Percentiles rank a stretch among this genome's conserved stretches.
phyloP scores from a whole-genome alignment of 108 stramenopile genomes.

The Conticribra guillardii region DNA sequence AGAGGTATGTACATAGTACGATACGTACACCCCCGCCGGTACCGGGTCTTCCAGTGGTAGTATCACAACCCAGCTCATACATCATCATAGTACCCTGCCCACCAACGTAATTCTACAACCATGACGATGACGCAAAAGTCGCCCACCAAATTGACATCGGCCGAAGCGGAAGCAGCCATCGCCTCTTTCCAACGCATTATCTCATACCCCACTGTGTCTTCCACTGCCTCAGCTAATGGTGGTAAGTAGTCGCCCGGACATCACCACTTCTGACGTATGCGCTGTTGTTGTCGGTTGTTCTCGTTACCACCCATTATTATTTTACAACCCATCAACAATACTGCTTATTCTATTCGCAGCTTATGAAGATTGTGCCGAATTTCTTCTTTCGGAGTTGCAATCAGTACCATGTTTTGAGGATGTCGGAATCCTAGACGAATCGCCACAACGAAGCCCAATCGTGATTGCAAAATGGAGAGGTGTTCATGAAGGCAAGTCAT shows the following conservation, averaged over 20 bases:
- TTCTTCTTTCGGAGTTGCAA: conserved; percentile 56
- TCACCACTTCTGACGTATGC: too few species aligned
- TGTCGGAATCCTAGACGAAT: conserved; percentile 52
- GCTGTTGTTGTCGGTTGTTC: too few species aligned
- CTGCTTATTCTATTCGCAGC: conserved; percentile 17
- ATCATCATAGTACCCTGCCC: too few species aligned
- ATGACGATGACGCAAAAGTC: too few species aligned
- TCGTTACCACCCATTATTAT: too few species aligned
- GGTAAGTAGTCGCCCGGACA: conserved; percentile 2
- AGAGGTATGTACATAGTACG: too few species aligned
- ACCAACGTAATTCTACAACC: too few species aligned
- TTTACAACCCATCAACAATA: background rate
- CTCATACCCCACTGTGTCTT: conserved; percentile 77
- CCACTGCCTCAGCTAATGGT: conserved; percentile 72
- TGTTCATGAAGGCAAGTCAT: conserved; percentile 50
- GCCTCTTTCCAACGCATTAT: conserved; percentile 69
- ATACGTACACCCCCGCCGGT: too few species aligned
- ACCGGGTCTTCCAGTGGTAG: too few species aligned
- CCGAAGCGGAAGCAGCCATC: conserved; percentile 59
- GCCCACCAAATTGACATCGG: conserved; percentile 10
- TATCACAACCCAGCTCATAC: too few species aligned
- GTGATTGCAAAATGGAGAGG: conserved; percentile 90
- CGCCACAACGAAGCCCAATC: conserved; percentile 79
- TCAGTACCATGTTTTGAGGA: conserved; percentile 24
- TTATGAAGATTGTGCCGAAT: conserved; percentile 77